These are phyloP conservation scores for Monilinia polystroma DNA, from an alignment of 2,329 filamentous ascomycete species.

Conservation along the genomic window DNA sequence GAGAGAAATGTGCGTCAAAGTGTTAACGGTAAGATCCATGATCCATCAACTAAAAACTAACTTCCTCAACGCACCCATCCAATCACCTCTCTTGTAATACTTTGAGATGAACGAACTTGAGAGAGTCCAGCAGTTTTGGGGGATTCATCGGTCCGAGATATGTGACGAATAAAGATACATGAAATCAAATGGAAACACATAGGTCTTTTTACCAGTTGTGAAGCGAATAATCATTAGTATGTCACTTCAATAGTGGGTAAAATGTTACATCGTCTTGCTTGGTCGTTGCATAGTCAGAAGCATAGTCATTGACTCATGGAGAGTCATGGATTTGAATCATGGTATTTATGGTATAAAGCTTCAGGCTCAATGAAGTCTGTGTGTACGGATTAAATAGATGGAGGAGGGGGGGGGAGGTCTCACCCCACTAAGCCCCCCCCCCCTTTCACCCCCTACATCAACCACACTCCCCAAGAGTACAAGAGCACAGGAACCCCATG, in stretches of 20 bases:
- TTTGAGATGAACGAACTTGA: constrained; percentile 13
- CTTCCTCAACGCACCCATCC: constrained; percentile 4
- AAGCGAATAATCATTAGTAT: neutral
- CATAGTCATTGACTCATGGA: constrained; percentile 7
- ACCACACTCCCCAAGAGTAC: neutral
- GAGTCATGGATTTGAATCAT: constrained; percentile 10
- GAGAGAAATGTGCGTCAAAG: neutral
- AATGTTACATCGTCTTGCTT: constrained; percentile 10
- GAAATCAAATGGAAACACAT: constrained; percentile 9
- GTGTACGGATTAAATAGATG: constrained; percentile 5
- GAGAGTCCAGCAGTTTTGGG: neutral
- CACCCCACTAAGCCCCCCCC: neutral
- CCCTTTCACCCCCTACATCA: neutral
- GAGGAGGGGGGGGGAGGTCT: neutral
- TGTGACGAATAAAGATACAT: constrained; percentile 15
- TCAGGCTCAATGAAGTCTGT: constrained; percentile 24
- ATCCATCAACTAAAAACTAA: constrained; percentile 7
- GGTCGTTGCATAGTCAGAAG: constrained; percentile 9
- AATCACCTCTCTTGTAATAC: constrained; percentile 3
- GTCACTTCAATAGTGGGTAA: neutral
- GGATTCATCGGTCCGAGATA: constrained; percentile 21
- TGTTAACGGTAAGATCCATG: constrained; percentile 14
- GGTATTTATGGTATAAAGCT: constrained; percentile 6
- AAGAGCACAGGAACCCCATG: constrained; percentile 10
- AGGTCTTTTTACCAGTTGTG: neutral